A percentile compares a stretch with the other conserved stretches of the same genome.
Conservation (phyloP, 1,139 yeast genomes). For the Yamadazyma diddensiae region DNA sequence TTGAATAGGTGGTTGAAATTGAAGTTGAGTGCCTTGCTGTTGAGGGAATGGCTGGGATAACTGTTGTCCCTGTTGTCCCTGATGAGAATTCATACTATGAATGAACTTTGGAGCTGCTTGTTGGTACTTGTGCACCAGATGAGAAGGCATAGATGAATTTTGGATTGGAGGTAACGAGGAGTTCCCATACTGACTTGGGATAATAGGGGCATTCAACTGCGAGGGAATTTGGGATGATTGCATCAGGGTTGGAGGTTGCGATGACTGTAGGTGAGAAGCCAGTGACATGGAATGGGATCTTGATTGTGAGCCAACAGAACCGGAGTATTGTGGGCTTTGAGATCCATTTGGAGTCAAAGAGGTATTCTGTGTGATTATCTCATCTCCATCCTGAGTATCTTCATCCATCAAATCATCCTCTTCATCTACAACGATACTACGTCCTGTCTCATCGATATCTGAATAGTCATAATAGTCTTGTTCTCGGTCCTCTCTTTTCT, state of each 20-base stretch:
- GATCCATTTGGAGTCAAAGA: neutral
- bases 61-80: neutral
- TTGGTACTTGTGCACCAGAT: too few species aligned
- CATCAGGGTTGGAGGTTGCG: neutral
- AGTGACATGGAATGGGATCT: neutral
- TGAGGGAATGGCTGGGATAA: too few species aligned
- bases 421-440: slow-evolving; percentile 7
- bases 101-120: neutral
- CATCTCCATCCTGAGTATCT: slow-evolving; percentile 1
- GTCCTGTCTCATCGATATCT: slow-evolving; percentile 7
- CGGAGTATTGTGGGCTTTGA: neutral
- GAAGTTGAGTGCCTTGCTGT: neutral
- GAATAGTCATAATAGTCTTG: slow-evolving; percentile 14
- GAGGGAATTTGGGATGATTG: neutral
- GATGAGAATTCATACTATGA: neutral
- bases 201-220: too few species aligned
- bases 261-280: neutral
- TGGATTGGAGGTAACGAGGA: neutral
- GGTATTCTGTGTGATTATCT: neutral
- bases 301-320: neutral
- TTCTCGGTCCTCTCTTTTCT: slow-evolving; percentile 22
- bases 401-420: slow-evolving; percentile 13
- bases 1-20: neutral
- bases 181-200: too few species aligned
- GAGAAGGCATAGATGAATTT: neutral